phyloP scores from a whole-genome alignment of 176 grass and related monocot species.

The Carex kokanica region DNA sequence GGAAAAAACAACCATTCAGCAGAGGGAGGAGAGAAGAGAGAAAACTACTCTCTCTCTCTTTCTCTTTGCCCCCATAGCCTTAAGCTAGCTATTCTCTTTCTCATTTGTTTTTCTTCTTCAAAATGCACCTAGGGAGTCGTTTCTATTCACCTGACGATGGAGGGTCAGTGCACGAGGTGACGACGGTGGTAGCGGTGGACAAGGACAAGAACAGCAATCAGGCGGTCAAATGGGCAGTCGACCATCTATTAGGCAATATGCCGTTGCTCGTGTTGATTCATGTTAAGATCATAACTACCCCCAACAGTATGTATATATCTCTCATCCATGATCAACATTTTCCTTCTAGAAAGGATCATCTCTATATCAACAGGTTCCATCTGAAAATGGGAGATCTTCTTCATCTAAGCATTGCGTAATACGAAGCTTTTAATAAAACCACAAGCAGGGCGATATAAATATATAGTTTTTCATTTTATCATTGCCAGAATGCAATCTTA shows the following conservation, averaged over 20 bases:
- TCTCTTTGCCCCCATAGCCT: constrained; percentile 20
- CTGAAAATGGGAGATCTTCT: not conserved
- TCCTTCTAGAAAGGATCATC: not conserved
- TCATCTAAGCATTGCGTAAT: not conserved
- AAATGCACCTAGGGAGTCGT: constrained; percentile 28
- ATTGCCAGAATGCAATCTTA: not conserved
- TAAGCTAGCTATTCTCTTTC: constrained; percentile 1
- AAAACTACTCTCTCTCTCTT: constrained; percentile 24
- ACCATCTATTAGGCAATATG: constrained; percentile 50
- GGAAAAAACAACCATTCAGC: not conserved
- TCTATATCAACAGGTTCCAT: not conserved
- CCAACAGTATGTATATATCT: constrained; percentile 39
- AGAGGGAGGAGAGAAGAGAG: constrained; percentile 25
- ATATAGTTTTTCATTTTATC: constrained; percentile 9
- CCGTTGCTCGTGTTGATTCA: constrained; percentile 52
- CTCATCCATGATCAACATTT: not conserved
- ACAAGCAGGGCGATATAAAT: not conserved
- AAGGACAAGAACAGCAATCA: constrained; percentile 82
- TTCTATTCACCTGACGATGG: constrained; percentile 5
- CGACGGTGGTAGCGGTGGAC: constrained; percentile 57
- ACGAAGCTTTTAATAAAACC: not conserved
- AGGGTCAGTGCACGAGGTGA: constrained; percentile 18
- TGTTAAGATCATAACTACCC: constrained; percentile 39
- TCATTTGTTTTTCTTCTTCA: constrained; percentile 37
- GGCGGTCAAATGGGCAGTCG: constrained; percentile 77